phyloP scores from a whole-genome alignment of 2,329 filamentous ascomycete species.

The Alternaria gaisen region DNA sequence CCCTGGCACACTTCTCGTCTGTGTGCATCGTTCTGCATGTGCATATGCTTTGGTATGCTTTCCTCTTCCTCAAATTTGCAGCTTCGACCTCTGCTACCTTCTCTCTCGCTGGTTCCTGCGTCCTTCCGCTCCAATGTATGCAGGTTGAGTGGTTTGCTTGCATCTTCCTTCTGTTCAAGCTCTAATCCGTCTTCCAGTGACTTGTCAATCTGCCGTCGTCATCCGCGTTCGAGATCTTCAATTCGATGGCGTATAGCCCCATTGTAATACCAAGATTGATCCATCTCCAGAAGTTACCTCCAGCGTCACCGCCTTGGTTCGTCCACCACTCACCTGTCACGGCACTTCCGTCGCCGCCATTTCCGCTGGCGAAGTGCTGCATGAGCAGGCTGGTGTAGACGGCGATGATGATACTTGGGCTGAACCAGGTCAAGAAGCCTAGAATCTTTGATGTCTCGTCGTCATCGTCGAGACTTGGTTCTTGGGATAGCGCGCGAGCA shows the following conservation, averaged over 20 bases:
- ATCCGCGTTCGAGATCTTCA: slow-evolving; percentile 85
- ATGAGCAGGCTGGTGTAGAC: slow-evolving; percentile 95
- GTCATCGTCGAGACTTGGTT: slow-evolving; percentile 84
- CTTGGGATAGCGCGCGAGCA: slow-evolving; percentile 81
- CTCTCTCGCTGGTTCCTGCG: not conserved
- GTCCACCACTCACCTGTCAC: slow-evolving; percentile 78
- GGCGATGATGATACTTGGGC: slow-evolving; percentile 90
- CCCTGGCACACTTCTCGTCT: not conserved
- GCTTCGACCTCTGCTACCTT: not conserved
- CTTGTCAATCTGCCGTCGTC: slow-evolving; percentile 74
- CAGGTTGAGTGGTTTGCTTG: not conserved
- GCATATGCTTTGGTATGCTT: not conserved
- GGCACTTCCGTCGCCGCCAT: slow-evolving; percentile 60
- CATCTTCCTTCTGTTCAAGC: no score
- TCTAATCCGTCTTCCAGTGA: slow-evolving; percentile 91
- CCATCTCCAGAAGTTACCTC: slow-evolving; percentile 92
- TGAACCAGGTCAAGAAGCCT: slow-evolving; percentile 90
- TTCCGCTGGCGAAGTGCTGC: slow-evolving; percentile 82
- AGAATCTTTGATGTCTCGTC: slow-evolving; percentile 83
- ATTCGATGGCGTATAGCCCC: slow-evolving; percentile 86
- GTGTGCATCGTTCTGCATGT: not conserved
- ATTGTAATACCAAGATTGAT: slow-evolving; percentile 90
- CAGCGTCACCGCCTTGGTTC: slow-evolving; percentile 80
- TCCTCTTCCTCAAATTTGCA: not conserved
- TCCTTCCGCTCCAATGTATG: not conserved